Evolutionary conservation across 2,329 filamentous ascomycete species (phyloP).

Genomic region (Penicillium brevicompactum): DNA sequence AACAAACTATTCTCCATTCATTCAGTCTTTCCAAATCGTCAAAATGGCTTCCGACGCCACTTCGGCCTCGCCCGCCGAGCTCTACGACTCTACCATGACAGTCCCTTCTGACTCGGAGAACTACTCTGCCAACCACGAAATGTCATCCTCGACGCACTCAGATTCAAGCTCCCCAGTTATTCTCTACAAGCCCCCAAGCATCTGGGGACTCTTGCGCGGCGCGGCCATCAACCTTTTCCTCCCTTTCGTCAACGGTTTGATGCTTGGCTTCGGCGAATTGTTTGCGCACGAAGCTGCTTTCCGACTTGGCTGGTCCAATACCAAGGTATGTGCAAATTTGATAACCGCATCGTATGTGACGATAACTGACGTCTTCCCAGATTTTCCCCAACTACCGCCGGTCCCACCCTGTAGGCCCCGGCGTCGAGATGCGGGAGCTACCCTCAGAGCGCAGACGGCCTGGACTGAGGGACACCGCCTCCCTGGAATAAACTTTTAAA

Average conservation of each 20-base stretch:
- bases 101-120: slow-evolving; percentile 53
- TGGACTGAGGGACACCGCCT: slow-evolving; percentile 66
- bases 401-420: slow-evolving; percentile 72
- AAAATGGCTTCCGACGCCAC: slow-evolving; percentile 37
- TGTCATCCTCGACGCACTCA: slow-evolving; percentile 36
- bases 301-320: slow-evolving; percentile 87
- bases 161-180: slow-evolving; percentile 43
- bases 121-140: slow-evolving; percentile 46
- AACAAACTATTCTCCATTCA: not conserved
- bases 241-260: slow-evolving; percentile 96
- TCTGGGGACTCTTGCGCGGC: slow-evolving; percentile 82
- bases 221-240: slow-evolving; percentile 94
- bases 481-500: slow-evolving; percentile 59
- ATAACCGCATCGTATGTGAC: not conserved
- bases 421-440: slow-evolving; percentile 76
- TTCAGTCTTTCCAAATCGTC: not conserved
- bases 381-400: slow-evolving; percentile 64
- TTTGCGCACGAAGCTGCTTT: slow-evolving; percentile 97
- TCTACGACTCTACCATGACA: slow-evolving; percentile 47
- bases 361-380: slow-evolving; percentile 36
- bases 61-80: slow-evolving; percentile 36
- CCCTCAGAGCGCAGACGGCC: slow-evolving; percentile 57
- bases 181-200: slow-evolving; percentile 83
- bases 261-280: slow-evolving; percentile 95
- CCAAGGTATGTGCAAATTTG: slow-evolving; percentile 67